phyloP scores from a whole-genome alignment of 2,329 filamentous ascomycete genomes.

The Colletotrichum sp. region DNA sequence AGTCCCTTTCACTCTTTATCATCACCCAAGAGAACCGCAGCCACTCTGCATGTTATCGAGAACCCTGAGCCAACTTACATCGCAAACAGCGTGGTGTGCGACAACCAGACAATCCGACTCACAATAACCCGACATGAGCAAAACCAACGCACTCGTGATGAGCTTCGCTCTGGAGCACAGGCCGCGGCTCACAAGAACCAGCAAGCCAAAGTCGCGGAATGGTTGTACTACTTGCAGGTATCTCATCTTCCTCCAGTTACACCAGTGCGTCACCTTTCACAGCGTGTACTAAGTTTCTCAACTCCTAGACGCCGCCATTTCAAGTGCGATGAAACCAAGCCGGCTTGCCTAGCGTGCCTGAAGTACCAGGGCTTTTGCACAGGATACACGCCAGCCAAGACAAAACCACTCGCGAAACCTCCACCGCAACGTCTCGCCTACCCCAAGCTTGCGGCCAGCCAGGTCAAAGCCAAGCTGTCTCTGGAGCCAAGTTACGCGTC shows the following conservation, averaged over 20 bases:
- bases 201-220: not conserved
- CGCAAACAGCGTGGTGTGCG: not conserved
- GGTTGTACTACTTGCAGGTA: conserved; percentile 13
- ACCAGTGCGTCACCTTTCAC: not conserved
- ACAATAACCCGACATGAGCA: not conserved
- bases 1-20: not conserved
- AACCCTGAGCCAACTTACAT: not conserved
- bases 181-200: not conserved
- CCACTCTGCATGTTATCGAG: not conserved
- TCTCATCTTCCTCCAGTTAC: not conserved
- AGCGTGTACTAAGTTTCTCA: accelerated
- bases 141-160: not conserved
- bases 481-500: not conserved
- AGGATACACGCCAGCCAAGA: not conserved
- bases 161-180: not conserved
- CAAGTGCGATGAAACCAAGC: conserved; percentile 10
- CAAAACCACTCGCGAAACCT: not conserved
- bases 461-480: not conserved
- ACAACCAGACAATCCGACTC: not conserved
- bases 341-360: not conserved
- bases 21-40: not conserved
- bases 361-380: conserved; percentile 2
- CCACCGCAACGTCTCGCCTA: not conserved
- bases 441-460: not conserved
- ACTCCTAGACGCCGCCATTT: not conserved